Percentiles rank a stretch among this genome's conserved stretches.
These are phyloP conservation scores for Debaryomyces singareniensis DNA, from an alignment of 1,139 yeast species.

Conservation along the genomic window DNA sequence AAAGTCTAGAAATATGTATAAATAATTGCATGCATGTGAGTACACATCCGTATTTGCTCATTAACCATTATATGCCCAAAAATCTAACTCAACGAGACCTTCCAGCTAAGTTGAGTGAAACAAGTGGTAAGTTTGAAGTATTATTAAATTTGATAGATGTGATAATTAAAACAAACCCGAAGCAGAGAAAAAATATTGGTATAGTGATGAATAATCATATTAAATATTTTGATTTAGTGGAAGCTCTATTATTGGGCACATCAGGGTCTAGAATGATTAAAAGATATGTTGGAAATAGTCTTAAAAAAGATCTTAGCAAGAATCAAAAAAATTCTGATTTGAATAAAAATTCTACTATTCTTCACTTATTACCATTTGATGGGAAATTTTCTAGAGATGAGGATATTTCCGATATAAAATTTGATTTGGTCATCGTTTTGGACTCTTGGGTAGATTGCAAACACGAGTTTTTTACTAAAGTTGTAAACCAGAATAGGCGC, in stretches of 20 bases:
- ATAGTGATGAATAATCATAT: slow-evolving; percentile 30
- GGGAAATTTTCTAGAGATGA: slow-evolving; percentile 26
- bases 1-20: slow-evolving; percentile 67
- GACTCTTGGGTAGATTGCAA: slow-evolving; percentile 60
- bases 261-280: slow-evolving; percentile 49
- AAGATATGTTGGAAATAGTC: slow-evolving; percentile 58
- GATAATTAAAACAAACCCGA: slow-evolving; percentile 27
- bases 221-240: slow-evolving; percentile 65
- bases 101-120: slow-evolving; percentile 66
- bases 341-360: slow-evolving; percentile 13
- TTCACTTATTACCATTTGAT: slow-evolving; percentile 43
- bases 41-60: slow-evolving; percentile 82
- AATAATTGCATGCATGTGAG: slow-evolving; percentile 73
- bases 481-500: slow-evolving; percentile 27
- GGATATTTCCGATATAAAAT: slow-evolving; percentile 21
- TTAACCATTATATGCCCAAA: slow-evolving; percentile 83
- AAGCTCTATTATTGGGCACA: slow-evolving; percentile 68
- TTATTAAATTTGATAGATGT: slow-evolving; percentile 53
- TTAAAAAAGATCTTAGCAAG: slow-evolving; percentile 32
- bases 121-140: slow-evolving; percentile 81
- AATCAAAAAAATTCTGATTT: slow-evolving; percentile 10
- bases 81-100: slow-evolving; percentile 71
- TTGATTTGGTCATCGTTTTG: slow-evolving; percentile 62
- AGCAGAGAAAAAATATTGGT: slow-evolving; percentile 32
- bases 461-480: slow-evolving; percentile 19